These are phyloP conservation scores for Candida yuanshanica DNA, from an alignment of 805 yeast genomes.

Conservation along the genomic window DNA sequence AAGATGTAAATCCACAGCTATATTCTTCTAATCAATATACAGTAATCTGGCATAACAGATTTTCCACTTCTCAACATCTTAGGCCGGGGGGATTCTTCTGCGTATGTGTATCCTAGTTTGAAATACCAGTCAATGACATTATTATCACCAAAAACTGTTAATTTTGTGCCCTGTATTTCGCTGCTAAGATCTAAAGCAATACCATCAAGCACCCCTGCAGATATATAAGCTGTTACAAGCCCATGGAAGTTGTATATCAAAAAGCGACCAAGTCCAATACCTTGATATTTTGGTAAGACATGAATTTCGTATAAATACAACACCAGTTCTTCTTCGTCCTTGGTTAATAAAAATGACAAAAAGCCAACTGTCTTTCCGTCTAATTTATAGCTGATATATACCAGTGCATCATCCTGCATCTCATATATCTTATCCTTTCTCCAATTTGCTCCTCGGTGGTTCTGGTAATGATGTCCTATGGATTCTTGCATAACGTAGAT, in stretches of 20 bases:
- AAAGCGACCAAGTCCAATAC: slow-evolving; percentile 31
- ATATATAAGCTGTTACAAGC: slow-evolving; percentile 17
- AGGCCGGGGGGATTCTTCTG: slow-evolving; percentile 42
- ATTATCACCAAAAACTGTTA: slow-evolving; percentile 50
- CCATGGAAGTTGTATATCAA: slow-evolving; percentile 34
- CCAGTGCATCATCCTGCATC: slow-evolving; percentile 28
- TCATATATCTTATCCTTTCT: slow-evolving; percentile 37
- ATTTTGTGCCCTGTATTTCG: slow-evolving; percentile 15
- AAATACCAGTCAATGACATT: slow-evolving; percentile 40
- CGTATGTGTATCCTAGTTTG: slow-evolving; percentile 31
- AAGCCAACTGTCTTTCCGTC: slow-evolving; percentile 32
- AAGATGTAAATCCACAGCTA: too few species aligned
- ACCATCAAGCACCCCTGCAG: slow-evolving; percentile 1
- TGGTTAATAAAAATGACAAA: slow-evolving; percentile 39
- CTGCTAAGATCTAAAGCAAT: slow-evolving; percentile 1
- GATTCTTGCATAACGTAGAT: slow-evolving; percentile 11
- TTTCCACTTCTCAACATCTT: slow-evolving; percentile 34
- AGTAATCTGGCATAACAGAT: slow-evolving; percentile 38
- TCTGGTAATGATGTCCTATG: slow-evolving; percentile 12
- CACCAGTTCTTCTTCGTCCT: slow-evolving; percentile 33
- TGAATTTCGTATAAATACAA: slow-evolving; percentile 58
- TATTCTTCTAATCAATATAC: slow-evolving; percentile 26
- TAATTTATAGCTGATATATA: slow-evolving; percentile 9
- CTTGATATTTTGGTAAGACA: slow-evolving; percentile 31
- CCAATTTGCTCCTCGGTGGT: slow-evolving; percentile 18